Conservation (phyloP, 805 yeast genomes). For the Nakazawaea laoshanensis region DNA sequence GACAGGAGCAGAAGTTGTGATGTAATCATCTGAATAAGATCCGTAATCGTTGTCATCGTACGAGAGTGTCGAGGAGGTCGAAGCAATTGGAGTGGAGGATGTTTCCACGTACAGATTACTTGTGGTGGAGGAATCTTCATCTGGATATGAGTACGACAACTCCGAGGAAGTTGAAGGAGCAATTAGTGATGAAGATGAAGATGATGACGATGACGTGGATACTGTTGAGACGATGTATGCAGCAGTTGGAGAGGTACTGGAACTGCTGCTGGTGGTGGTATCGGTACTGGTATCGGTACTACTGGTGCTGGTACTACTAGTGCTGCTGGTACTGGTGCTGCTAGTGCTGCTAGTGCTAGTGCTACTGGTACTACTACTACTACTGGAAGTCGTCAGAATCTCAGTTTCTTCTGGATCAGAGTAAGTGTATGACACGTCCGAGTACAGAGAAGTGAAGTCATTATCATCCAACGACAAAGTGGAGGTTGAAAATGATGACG, state of each 20-base stretch:
- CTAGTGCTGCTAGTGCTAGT: background rate
- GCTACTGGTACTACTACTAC: background rate
- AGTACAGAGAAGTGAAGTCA: constrained; percentile 1
- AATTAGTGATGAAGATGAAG: background rate
- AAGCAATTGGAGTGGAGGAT: background rate
- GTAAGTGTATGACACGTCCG: constrained; percentile 5
- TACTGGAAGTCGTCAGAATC: background rate
- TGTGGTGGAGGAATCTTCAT: background rate
- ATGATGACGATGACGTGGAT: background rate
- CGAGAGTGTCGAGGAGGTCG: background rate
- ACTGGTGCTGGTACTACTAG: no score
- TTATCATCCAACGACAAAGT: constrained; percentile 1
- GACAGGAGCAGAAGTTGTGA: background rate
- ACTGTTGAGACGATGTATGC: background rate
- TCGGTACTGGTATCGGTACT: background rate
- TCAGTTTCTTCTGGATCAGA: constrained; percentile 4
- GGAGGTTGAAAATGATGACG: constrained; percentile 3
- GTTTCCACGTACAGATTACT: background rate
- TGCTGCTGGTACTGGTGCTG: constrained; percentile 1
- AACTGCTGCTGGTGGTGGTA: background rate
- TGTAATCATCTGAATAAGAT: constrained; percentile 2
- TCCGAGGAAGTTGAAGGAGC: background rate
- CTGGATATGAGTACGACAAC: background rate
- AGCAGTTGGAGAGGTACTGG: background rate
- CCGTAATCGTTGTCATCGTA: background rate